phyloP scores from a whole-genome alignment of 805 yeast genomes.

The Monosporozyma solicola region DNA sequence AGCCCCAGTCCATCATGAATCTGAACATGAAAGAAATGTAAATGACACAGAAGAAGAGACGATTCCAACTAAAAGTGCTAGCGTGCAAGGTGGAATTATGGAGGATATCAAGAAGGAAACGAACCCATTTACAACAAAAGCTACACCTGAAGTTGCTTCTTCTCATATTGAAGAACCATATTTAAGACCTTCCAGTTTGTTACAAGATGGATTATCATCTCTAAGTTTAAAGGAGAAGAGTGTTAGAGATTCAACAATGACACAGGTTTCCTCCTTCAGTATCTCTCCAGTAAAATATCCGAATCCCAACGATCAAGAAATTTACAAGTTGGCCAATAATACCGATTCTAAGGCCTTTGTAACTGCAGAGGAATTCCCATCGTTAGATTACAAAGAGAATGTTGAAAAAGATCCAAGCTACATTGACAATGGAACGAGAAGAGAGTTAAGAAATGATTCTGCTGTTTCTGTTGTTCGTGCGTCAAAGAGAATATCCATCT shows the following conservation, averaged over 20 bases:
- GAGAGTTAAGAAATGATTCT: not conserved
- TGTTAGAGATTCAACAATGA: constrained; percentile 15
- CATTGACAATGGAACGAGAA: not conserved
- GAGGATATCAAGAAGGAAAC: constrained; percentile 4
- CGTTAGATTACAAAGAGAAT: not conserved
- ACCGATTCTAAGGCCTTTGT: constrained; percentile 21
- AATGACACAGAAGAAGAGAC: constrained; percentile 4
- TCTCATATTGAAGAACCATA: constrained; percentile 6
- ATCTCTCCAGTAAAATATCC: constrained; percentile 16
- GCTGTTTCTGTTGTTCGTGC: constrained; percentile 1
- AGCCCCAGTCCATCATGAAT: constrained; percentile 7
- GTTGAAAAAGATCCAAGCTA: not conserved
- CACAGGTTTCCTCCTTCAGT: constrained; percentile 21
- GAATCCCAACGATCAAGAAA: not conserved
- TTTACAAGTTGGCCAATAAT: constrained; percentile 22
- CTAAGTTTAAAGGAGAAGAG: constrained; percentile 9
- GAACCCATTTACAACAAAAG: constrained; percentile 4
- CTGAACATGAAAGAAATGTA: constrained; percentile 9
- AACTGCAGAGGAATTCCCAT: constrained; percentile 22
- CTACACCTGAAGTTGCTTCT: not conserved
- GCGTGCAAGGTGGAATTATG: constrained; percentile 9
- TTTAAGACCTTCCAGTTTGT: constrained; percentile 14
- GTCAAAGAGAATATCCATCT: constrained; percentile 1
- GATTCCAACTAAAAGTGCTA: constrained; percentile 4
- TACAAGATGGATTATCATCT: constrained; percentile 15